These are phyloP conservation scores for Triticum aestivum DNA, from an alignment of 176 grass and related monocot species.

Conservation along the genomic window DNA sequence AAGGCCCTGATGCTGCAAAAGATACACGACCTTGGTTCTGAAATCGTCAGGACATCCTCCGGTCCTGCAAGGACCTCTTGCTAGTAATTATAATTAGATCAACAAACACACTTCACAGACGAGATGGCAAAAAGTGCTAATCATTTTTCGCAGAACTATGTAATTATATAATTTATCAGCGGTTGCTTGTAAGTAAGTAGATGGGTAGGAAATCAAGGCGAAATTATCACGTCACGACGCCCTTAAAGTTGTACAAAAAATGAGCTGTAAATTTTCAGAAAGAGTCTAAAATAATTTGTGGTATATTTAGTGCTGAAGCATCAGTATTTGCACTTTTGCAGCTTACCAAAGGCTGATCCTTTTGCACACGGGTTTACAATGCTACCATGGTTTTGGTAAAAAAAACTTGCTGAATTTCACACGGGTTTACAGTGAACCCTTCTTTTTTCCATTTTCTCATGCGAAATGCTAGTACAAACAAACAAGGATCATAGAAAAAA, in stretches of 20 bases:
- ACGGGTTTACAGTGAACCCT: no score
- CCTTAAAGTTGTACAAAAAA: constrained; percentile 14
- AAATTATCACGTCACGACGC: background rate
- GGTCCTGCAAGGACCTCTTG: constrained; percentile 39
- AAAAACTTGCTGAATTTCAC: no score
- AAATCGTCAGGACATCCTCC: constrained; percentile 66
- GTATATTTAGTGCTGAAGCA: background rate
- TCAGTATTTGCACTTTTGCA: background rate
- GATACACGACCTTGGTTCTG: constrained; percentile 64
- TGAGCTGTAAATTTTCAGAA: background rate
- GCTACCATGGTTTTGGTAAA: background rate
- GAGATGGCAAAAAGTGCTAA: constrained; percentile 7
- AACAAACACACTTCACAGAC: background rate
- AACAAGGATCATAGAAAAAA: background rate
- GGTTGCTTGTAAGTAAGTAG: constrained; percentile 33
- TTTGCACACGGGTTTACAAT: background rate
- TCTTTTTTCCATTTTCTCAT: no score
- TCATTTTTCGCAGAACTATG: background rate
- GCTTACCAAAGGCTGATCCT: background rate
- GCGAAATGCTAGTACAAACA: background rate
- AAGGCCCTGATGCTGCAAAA: constrained; percentile 51
- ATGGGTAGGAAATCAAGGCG: background rate
- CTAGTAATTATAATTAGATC: constrained; percentile 36
- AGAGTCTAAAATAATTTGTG: background rate
- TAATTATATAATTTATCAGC: background rate